A percentile compares a stretch with the other conserved stretches of the same genome.
These are phyloP conservation scores for Penicillium sp. DNA, from an alignment of 2,329 filamentous ascomycete species.

Conservation along the genomic window DNA sequence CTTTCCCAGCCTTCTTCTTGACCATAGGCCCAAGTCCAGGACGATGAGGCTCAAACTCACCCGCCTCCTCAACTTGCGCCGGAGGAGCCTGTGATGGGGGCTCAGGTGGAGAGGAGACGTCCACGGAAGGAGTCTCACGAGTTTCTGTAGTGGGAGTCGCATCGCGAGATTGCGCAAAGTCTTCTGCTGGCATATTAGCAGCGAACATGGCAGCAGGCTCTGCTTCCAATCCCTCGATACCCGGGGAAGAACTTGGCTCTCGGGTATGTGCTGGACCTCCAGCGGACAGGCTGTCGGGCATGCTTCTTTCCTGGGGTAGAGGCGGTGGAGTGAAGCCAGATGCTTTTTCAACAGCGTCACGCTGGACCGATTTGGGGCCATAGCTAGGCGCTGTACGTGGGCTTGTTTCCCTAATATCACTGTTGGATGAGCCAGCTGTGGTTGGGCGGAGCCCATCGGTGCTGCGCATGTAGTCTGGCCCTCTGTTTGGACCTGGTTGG, in stretches of 20 bases:
- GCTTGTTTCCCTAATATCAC: constrained; percentile 21
- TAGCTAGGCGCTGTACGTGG: constrained; percentile 28
- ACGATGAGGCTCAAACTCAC: constrained; percentile 57
- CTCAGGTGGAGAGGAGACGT: constrained; percentile 4
- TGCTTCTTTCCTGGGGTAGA: constrained; percentile 12
- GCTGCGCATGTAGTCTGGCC: constrained; percentile 21
- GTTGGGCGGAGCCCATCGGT: constrained; percentile 32
- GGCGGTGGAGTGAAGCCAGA: constrained; percentile 22
- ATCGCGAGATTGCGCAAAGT: background rate
- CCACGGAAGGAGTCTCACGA: too few species aligned
- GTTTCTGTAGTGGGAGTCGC: constrained; percentile 10
- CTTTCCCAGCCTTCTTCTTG: constrained; percentile 71
- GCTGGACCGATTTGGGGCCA: constrained; percentile 30
- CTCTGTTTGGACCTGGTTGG: constrained; percentile 9
- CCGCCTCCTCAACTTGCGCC: constrained; percentile 46
- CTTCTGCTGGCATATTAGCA: constrained; percentile 9
- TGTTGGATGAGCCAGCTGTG: constrained; percentile 30
- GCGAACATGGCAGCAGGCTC: constrained; percentile 18
- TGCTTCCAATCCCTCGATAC: constrained; percentile 12
- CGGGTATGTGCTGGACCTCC: constrained; percentile 24
- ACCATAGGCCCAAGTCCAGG: constrained; percentile 90
- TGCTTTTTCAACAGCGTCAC: constrained; percentile 32
- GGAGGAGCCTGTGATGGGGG: constrained; percentile 15
- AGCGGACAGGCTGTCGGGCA: constrained; percentile 13
- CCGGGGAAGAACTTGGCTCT: constrained; percentile 14